These are phyloP conservation scores for Fusarium sp. DNA, from an alignment of 2,329 filamentous ascomycete species.

Conservation along the genomic window DNA sequence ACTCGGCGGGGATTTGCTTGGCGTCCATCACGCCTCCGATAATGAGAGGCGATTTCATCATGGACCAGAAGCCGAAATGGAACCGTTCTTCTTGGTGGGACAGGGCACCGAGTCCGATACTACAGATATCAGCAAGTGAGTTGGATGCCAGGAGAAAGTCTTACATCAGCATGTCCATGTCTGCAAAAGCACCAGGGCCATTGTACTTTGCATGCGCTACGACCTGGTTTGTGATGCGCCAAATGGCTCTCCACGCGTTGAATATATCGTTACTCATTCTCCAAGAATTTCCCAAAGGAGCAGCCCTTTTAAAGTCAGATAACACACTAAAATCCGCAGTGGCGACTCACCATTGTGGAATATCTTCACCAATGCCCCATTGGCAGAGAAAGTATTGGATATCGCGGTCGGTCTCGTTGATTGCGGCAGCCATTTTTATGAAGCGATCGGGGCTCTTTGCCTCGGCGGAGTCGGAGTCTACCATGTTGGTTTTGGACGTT, in stretches of 20 bases:
- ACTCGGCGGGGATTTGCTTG: conserved; percentile 54
- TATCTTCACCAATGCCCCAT: conserved; percentile 64
- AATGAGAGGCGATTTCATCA: conserved; percentile 64
- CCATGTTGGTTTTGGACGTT: conserved; percentile 58
- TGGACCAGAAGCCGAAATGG: conserved; percentile 66
- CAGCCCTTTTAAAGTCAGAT: conserved; percentile 50
- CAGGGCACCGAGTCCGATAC: conserved; percentile 62
- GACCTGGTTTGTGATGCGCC: conserved; percentile 65
- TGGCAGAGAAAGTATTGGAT: conserved; percentile 66
- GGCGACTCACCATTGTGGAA: conserved; percentile 57
- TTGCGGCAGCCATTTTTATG: conserved; percentile 60
- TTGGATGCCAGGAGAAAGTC: background rate
- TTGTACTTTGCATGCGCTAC: conserved; percentile 62
- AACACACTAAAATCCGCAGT: accelerated
- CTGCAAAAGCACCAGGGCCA: conserved; percentile 61
- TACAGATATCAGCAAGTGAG: conserved; percentile 23
- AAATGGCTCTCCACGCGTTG: conserved; percentile 64
- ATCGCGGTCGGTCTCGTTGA: conserved; percentile 56
- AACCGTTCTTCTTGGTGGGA: conserved; percentile 63
- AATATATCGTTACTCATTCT: conserved; percentile 68
- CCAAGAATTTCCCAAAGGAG: conserved; percentile 61
- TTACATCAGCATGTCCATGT: conserved; percentile 66
- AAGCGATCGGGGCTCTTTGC: conserved; percentile 59
- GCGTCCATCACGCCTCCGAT: conserved; percentile 61
- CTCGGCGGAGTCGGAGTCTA: conserved; percentile 56